Percentiles rank a stretch among this genome's conserved stretches.
Evolutionary conservation across 768 basidiomycete genomes (phyloP).

Genomic region (Infundibulicybe gibba): DNA sequence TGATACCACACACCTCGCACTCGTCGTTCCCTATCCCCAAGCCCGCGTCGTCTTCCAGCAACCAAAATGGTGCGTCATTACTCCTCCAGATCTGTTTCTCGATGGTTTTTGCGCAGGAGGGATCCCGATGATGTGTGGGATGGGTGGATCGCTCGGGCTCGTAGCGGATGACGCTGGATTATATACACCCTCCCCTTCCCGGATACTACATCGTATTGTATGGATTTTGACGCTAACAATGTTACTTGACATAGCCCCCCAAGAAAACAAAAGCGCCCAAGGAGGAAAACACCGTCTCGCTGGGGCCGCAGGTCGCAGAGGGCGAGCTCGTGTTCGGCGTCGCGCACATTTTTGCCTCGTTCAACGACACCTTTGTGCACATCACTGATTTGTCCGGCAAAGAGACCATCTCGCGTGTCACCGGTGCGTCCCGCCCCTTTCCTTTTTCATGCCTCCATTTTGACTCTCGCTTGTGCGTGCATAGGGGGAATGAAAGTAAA

Average conservation of each 20-base stretch:
- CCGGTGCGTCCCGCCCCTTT: conserved; percentile 64
- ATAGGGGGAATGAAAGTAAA: conserved; percentile 99
- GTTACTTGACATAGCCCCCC: conserved; percentile 81
- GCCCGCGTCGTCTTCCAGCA: conserved; percentile 19
- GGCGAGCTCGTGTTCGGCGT: conserved; percentile 98
- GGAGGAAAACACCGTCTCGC: conserved; percentile 82
- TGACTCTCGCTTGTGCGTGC: background rate
- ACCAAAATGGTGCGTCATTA: conserved; percentile 35
- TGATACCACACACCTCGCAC: too few species aligned
- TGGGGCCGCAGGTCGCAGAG: conserved; percentile 94
- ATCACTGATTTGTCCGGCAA: conserved; percentile 98
- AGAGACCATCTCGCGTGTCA: conserved; percentile 98
- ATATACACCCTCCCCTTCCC: too few species aligned
- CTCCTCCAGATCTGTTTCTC: background rate
- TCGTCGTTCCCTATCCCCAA: conserved; percentile 42
- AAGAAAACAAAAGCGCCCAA: conserved; percentile 77
- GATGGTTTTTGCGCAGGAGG: background rate
- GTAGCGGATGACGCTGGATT: conserved; percentile 37
- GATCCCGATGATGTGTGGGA: conserved; percentile 1
- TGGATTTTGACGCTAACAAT: conserved; percentile 12
- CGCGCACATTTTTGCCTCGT: conserved; percentile 98
- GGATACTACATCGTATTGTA: too few species aligned
- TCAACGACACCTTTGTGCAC: conserved; percentile 99
- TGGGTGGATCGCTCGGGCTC: conserved; percentile 52
- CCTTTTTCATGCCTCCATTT: background rate